Evolutionary conservation across 176 grass and related monocot genomes (phyloP), one percentile per base, ranked within the genome.

Genomic region (Poa pratensis): DNA sequence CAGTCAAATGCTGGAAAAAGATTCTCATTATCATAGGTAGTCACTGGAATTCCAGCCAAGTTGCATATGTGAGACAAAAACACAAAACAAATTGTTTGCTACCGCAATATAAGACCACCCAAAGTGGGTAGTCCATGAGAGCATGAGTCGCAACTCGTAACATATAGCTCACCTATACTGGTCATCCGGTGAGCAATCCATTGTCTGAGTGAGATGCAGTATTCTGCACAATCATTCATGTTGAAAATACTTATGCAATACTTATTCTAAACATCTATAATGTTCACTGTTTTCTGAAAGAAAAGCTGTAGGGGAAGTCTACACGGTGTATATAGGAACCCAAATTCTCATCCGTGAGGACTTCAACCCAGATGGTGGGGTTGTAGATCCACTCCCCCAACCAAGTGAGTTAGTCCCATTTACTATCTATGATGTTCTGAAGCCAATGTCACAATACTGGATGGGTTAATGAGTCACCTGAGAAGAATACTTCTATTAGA

Each of bases 371-470:
- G 43, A 45, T 73, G 70, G 23, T 23, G 13, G 70, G 43, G 70
- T 48, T 73, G 71, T 74, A 74, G 48, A 74, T 74, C 45, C 45
- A 74, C 71, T 74, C 16, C 71, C 71, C 71, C 45, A 74, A 73
- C 46, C 45, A 49, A 74, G 24, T 46, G 69, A 72, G 24, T 16
- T 51, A 74, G 71, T 23, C 24, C 26, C 24, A 74, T 74, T 74
- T 51, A 15, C 15, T 74, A 30, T 69, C 17, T 15, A 72, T 28
- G 5, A 34, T 53, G 26, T 75, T 9, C 48, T 26, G 34, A 37
- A 53, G 73, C 48, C 73, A 75, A 53, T 32, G 48, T 10, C 48
- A 28, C 73, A 12, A 24, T 52, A 19, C 15, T 75, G 51, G 24
- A 75, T 52, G 46, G 24, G 72, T 75, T 75, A 51, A 75, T 32